A percentile compares a stretch with the other conserved stretches of the same genome.
These are phyloP conservation scores for Saccharum hybrid DNA, from an alignment of 202 grass and related monocot genomes.

Conservation along the genomic window DNA sequence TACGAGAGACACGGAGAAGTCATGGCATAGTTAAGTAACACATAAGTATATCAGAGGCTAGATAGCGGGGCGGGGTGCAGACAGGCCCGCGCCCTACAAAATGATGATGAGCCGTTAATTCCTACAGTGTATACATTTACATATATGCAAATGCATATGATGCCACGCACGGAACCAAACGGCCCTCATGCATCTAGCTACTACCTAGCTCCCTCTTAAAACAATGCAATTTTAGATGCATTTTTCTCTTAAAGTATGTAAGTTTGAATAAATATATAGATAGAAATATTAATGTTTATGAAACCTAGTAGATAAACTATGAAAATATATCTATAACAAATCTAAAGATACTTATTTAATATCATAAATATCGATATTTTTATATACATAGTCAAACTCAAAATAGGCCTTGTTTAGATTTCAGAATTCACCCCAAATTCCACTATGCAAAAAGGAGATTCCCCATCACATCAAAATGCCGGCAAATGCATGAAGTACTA, in stretches of 20 bases:
- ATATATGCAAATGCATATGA: no score
- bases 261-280: neutral
- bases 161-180: no score
- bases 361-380: neutral
- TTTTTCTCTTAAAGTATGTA: neutral
- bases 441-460: no score
- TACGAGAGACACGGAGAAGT: conserved; percentile 60
- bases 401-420: no score
- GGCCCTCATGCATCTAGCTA: no score
- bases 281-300: neutral
- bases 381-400: neutral
- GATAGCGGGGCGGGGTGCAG: conserved; percentile 33
- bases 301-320: neutral
- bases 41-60: conserved; percentile 5
- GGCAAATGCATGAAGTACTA: no score
- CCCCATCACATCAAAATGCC: no score
- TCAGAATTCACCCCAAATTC: no score
- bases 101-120: conserved; percentile 1
- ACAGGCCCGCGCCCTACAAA: conserved; percentile 37
- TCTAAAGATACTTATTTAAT: neutral
- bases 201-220: neutral
- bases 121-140: no score
- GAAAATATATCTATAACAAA: neutral
- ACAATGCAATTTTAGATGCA: neutral
- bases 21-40: conserved; percentile 56